phyloP scores from a whole-genome alignment of 805 yeast genomes.

The Wickerhamiella siamensis region DNA sequence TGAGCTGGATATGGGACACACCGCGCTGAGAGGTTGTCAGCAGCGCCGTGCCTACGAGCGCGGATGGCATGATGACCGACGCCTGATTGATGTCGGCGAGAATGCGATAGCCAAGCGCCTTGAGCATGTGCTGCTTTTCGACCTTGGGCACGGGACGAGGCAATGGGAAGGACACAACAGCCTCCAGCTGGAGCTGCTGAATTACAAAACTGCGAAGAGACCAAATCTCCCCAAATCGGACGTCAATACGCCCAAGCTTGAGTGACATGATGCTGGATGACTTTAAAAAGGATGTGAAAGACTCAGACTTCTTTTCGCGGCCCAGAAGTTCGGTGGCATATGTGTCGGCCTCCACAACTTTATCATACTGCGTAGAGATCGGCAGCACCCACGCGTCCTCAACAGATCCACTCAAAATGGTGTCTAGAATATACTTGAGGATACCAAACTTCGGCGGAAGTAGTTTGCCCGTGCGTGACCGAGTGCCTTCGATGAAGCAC shows the following conservation, averaged over 20 bases:
- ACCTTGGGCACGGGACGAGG: constrained; percentile 5
- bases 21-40: constrained; percentile 30
- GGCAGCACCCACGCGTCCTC: constrained; percentile 37
- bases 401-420: constrained; percentile 31
- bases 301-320: constrained; percentile 41
- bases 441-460: constrained; percentile 50
- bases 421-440: constrained; percentile 36
- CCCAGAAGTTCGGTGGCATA: constrained; percentile 45
- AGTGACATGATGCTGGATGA: constrained; percentile 24
- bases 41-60: constrained; percentile 36
- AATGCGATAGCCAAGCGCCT: constrained; percentile 40
- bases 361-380: constrained; percentile 43
- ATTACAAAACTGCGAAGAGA: constrained; percentile 24
- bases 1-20: constrained; percentile 24
- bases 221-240: constrained; percentile 31
- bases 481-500: constrained; percentile 52
- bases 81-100: constrained; percentile 38
- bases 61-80: constrained; percentile 39
- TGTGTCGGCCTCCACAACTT: constrained; percentile 40
- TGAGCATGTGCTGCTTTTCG: constrained; percentile 23
- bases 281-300: constrained; percentile 28
- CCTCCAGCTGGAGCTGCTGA: constrained; percentile 20
- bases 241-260: constrained; percentile 29
- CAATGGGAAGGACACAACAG: constrained; percentile 5
- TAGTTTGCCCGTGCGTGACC: constrained; percentile 52